A percentile compares a stretch with the other conserved stretches of the same genome.
Evolutionary conservation across 2,329 filamentous ascomycete genomes (phyloP).

Genomic region (Verticillium longisporum): DNA sequence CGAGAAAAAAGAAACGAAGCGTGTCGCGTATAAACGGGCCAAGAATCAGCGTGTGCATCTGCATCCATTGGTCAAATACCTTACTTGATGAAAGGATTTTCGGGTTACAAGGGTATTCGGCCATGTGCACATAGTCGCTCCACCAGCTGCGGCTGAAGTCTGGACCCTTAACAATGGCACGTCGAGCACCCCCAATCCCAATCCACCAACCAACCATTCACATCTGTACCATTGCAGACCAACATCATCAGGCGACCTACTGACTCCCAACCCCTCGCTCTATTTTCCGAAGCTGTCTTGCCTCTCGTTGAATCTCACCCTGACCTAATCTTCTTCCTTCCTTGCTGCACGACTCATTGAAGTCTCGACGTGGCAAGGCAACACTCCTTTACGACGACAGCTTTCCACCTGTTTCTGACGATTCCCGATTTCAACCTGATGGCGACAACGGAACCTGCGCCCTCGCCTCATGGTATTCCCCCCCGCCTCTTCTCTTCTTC

Average conservation of each 20-base stretch:
- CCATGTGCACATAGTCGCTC: not conserved
- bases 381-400: not conserved
- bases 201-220: not conserved
- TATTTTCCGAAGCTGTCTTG: not conserved
- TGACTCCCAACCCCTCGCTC: not conserved
- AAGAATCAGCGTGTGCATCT: no score
- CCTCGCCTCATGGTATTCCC: slow-evolving; percentile 14
- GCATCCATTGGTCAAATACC: no score
- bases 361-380: not conserved
- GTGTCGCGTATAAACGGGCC: not conserved
- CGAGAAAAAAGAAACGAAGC: not conserved
- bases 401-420: not conserved
- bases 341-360: not conserved
- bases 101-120: not conserved
- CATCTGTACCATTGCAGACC: not conserved
- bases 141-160: not conserved
- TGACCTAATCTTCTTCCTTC: not conserved
- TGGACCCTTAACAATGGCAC: not conserved
- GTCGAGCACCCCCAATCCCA: not conserved
- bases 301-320: not conserved
- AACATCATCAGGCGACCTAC: not conserved
- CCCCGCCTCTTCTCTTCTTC: not conserved
- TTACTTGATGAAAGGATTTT: not conserved
- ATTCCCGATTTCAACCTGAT: slow-evolving; percentile 3
- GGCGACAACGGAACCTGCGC: slow-evolving; percentile 14